Percentiles rank a stretch among this genome's conserved stretches.
Conservation (phyloP, 177 flowering plant genomes). For the Vitis hybrid region DNA sequence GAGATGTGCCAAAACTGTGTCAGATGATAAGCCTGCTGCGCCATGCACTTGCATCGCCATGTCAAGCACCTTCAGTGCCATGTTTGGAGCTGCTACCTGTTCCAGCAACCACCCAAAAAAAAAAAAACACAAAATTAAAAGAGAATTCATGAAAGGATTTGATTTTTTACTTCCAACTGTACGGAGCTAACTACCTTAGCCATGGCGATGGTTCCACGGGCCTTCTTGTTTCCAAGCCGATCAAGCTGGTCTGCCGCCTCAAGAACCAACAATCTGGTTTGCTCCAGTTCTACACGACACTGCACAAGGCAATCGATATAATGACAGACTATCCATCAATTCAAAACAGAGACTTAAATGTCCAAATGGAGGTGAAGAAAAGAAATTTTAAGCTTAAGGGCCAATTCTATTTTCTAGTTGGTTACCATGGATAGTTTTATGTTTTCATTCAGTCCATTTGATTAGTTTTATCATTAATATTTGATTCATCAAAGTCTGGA, state of each 20-base stretch:
- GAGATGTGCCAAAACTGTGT: slow-evolving; percentile 84
- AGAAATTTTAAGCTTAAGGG: too few species aligned
- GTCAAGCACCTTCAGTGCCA: slow-evolving; percentile 88
- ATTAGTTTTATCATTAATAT: too few species aligned
- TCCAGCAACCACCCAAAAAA: slow-evolving; percentile 3
- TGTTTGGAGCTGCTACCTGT: slow-evolving; percentile 95
- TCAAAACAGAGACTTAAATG: not conserved
- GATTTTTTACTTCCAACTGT: not conserved
- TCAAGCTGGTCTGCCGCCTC: slow-evolving; percentile 99
- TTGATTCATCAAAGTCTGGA: too few species aligned
- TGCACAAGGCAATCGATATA: slow-evolving; percentile 25
- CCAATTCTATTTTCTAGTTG: too few species aligned
- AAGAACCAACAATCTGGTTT: slow-evolving; percentile 73
- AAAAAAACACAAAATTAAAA: not conserved
- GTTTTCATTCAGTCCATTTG: too few species aligned
- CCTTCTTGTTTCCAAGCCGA: slow-evolving; percentile 83
- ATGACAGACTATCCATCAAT: not conserved
- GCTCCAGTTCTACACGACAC: slow-evolving; percentile 92
- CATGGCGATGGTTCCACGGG: slow-evolving; percentile 92
- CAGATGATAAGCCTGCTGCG: slow-evolving; percentile 87
- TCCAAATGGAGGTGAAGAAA: too few species aligned
- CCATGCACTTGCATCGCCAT: slow-evolving; percentile 99
- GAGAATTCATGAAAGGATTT: too few species aligned
- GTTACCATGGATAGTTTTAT: too few species aligned
- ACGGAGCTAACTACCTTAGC: slow-evolving; percentile 63